Base-by-base conservation (phyloP, 768 basidiomycete species). In the Phylloporus scabripes region DNA sequence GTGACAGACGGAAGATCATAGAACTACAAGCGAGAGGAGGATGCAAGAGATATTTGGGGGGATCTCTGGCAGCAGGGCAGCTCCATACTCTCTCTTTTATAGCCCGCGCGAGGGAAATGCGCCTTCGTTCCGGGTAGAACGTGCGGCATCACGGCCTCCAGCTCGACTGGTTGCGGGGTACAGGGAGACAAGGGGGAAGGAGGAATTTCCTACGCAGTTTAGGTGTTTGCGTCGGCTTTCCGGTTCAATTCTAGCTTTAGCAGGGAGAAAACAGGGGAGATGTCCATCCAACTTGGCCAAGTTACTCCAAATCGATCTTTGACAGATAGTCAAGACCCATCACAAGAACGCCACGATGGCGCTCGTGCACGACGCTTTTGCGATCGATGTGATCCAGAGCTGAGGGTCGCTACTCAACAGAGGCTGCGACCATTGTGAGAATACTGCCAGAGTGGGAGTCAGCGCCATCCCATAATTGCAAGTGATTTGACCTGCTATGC, bases 1-100 rank as follows among this genome's bases (percentile, higher is more conserved):
- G 42, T 8, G 50, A 54, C 10, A 38, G 42, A 28, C n/a, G 49
- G n/a, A 58, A 29, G 34, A 45, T 26, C 58, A 59, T 59, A 28
- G 36, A 6, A 29, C 1, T 37, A 10, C 17, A 21, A 43, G 26
- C 8, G 40, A 34, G 15, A 23, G 17, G 21, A 3, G 14, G 38
- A 14, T 6, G 6, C 18, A 36, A 23, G 18, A 3, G 2, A 32
- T 12, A 18, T 31, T 23, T 14, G 39, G 20, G 21, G 8, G 31
- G 40, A 31, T 31, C 7, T 21, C 20, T 14, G 15, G 12, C 21
- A 3, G 3, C 15, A 47, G 38, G 37, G 3, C 20, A 15, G 24
- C 5, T 23, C 11, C 20, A 4, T 20, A 4, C 14, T 10, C 12
- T 21, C 18, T 33, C 39, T 17, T 41, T 42, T 42, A 42, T 28